A percentile compares a stretch with the other conserved stretches of the same genome.
phyloP scores from a whole-genome alignment of 306 rosid species.

The Sindora glabra region DNA sequence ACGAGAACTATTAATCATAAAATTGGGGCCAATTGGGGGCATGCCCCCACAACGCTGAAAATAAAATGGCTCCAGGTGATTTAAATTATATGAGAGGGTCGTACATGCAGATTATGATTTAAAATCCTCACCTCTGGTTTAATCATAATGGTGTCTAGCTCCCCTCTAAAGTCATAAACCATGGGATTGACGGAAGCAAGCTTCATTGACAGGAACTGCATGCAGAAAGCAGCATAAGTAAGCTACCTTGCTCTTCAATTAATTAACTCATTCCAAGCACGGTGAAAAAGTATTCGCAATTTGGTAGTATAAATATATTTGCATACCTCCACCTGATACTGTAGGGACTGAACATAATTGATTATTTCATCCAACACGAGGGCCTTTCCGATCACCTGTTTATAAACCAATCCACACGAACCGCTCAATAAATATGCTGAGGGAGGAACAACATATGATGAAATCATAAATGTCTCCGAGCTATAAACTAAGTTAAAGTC shows the following conservation, averaged over 20 bases:
- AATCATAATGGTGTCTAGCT: conserved; percentile 41
- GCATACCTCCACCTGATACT: conserved; percentile 92
- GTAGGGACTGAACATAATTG: conserved; percentile 98
- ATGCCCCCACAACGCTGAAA: too few species aligned
- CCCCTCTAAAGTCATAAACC: conserved; percentile 57
- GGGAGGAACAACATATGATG: too few species aligned
- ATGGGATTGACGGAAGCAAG: conserved; percentile 73
- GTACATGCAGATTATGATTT: neutral
- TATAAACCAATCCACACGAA: conserved; percentile 35
- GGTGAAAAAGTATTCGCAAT: neutral
- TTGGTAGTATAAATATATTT: neutral
- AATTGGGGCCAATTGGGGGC: too few species aligned
- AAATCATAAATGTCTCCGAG: neutral
- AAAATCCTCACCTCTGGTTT: conserved; percentile 49
- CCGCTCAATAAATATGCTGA: conserved; percentile 24
- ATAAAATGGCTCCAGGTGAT: too few species aligned
- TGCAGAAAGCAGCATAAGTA: neutral
- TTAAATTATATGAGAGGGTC: too few species aligned
- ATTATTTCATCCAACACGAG: conserved; percentile 94
- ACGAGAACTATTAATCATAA: too few species aligned
- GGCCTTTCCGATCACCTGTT: conserved; percentile 93
- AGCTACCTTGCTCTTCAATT: neutral
- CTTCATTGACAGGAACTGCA: conserved; percentile 90
- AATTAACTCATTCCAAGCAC: neutral
- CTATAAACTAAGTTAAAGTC: conserved; percentile 6